Percentiles rank a stretch among this genome's conserved stretches.
Conservation (phyloP, 2,329 filamentous ascomycete genomes). For the Talaromyces sp. region DNA sequence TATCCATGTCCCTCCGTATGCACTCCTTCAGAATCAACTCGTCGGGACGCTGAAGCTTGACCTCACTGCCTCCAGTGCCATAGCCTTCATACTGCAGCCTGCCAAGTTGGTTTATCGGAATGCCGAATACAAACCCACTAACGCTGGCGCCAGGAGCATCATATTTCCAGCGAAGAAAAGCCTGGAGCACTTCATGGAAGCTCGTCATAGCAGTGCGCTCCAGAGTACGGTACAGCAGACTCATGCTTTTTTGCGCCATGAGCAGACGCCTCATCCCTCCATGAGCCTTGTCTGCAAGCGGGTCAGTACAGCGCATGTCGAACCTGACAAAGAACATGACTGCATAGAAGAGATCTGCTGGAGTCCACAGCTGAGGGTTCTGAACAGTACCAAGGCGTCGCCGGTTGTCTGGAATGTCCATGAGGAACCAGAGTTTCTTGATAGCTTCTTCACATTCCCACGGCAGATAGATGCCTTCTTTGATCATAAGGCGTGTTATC, state of each 20-base stretch:
- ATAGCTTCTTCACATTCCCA: conserved; percentile 43
- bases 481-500: conserved; percentile 58
- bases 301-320: conserved; percentile 63
- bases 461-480: conserved; percentile 55
- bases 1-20: conserved; percentile 45
- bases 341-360: conserved; percentile 56
- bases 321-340: conserved; percentile 68
- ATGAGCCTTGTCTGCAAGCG: conserved; percentile 50
- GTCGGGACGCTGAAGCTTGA: conserved; percentile 52
- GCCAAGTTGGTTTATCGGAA: conserved; percentile 52
- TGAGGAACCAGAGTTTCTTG: conserved; percentile 67
- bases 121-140: conserved; percentile 41
- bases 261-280: conserved; percentile 53
- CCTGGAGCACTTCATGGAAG: conserved; percentile 49
- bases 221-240: conserved; percentile 56
- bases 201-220: conserved; percentile 50
- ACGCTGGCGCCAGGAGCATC: conserved; percentile 22
- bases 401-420: conserved; percentile 58
- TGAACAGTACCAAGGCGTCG: conserved; percentile 53
- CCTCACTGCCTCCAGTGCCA: conserved; percentile 25
- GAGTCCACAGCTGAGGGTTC: conserved; percentile 51
- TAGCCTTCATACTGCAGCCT: conserved; percentile 35
- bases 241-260: conserved; percentile 55
- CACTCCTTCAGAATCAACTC: conserved; percentile 56
- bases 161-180: conserved; percentile 57